Percentiles rank a stretch among this genome's conserved stretches.
Conservation (phyloP, 371 early-diverging fungal species). For the Blyttiomyces sp. region DNA sequence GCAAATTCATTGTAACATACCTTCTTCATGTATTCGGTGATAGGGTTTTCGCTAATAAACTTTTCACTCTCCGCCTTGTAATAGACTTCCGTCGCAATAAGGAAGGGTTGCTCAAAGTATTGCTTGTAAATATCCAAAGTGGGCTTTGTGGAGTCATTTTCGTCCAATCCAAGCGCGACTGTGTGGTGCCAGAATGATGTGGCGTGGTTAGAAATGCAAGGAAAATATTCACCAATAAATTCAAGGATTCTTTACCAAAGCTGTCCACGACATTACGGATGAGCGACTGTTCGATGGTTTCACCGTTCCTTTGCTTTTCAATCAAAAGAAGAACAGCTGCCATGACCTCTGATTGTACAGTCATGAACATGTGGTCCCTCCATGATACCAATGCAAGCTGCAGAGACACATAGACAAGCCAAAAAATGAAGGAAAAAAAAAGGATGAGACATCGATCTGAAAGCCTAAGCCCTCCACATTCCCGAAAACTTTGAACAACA, state of each 20-base stretch:
- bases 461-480: neutral
- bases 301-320: constrained; percentile 83
- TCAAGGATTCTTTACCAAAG: constrained; percentile 52
- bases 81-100: constrained; percentile 74
- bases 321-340: constrained; percentile 80
- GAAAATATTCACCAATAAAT: neutral
- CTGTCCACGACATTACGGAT: constrained; percentile 88
- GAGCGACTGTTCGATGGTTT: constrained; percentile 79
- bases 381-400: constrained; percentile 83
- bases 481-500: neutral
- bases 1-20: no score
- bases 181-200: neutral
- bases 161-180: constrained; percentile 80
- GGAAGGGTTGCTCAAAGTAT: constrained; percentile 79
- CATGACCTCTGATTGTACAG: constrained; percentile 74
- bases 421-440: neutral
- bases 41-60: constrained; percentile 80
- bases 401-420: neutral
- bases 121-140: constrained; percentile 83
- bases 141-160: constrained; percentile 71
- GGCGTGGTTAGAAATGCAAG: neutral
- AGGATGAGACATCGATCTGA: neutral
- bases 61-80: constrained; percentile 83
- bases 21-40: constrained; percentile 92
- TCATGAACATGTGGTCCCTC: constrained; percentile 81